These are phyloP conservation scores for Claviceps humidiphila DNA, from an alignment of 2,329 filamentous ascomycete species.

Conservation along the genomic window DNA sequence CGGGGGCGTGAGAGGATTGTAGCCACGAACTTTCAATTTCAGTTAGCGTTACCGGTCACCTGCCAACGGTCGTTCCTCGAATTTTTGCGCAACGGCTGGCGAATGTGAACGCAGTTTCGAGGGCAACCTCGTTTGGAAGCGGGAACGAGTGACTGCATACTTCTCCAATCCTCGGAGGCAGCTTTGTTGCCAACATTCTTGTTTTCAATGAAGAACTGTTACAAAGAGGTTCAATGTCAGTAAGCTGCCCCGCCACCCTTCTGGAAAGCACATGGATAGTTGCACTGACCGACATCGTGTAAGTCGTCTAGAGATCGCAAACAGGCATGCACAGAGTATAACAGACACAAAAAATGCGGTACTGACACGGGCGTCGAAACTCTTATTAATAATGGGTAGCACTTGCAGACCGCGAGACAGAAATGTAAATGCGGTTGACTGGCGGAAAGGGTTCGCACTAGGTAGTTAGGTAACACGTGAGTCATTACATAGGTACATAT, in stretches of 20 bases:
- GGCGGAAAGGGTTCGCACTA: too few species aligned
- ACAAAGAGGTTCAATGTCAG: neutral
- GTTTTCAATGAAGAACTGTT: constrained; percentile 61
- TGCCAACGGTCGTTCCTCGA: neutral
- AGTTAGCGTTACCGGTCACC: neutral
- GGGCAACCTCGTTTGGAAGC: neutral
- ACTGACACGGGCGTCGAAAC: too few species aligned
- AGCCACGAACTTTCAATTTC: constrained; percentile 53
- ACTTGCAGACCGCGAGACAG: too few species aligned
- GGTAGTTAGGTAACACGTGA: too few species aligned
- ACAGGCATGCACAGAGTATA: too few species aligned
- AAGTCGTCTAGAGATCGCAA: neutral
- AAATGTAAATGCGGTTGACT: too few species aligned
- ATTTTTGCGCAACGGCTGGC: neutral
- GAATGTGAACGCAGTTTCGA: neutral
- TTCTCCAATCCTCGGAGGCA: constrained; percentile 69
- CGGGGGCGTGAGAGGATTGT: constrained; percentile 85
- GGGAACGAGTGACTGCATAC: constrained; percentile 33
- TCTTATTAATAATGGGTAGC: too few species aligned
- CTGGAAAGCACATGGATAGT: neutral
- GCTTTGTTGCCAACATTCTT: constrained; percentile 63
- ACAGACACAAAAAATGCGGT: too few species aligned
- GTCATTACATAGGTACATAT: too few species aligned
- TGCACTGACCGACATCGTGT: constrained; percentile 7
- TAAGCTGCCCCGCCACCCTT: constrained; percentile 16